These are phyloP conservation scores for Casuarina equisetifolia DNA, from an alignment of 306 rosid species.

Conservation along the genomic window DNA sequence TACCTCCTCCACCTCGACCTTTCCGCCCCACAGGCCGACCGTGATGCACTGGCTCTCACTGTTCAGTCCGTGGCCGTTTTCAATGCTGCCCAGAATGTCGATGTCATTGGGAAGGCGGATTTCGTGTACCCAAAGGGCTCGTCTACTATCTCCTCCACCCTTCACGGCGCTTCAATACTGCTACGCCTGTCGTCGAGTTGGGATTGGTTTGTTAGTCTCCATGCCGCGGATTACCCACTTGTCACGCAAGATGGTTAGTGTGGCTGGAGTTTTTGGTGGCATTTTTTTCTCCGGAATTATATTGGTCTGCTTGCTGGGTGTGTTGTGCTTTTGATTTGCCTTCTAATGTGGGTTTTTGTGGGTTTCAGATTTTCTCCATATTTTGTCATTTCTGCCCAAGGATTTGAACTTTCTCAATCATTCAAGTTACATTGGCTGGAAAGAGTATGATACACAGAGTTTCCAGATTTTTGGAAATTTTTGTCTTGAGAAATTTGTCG, in stretches of 20 bases:
- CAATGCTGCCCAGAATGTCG: conserved; percentile 76
- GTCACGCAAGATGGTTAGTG: conserved; percentile 83
- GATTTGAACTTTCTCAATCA: conserved; percentile 86
- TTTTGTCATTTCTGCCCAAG: conserved; percentile 83
- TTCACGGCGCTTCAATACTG: conserved; percentile 79
- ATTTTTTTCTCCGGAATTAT: neutral
- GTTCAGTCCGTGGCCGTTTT: conserved; percentile 66
- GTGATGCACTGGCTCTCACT: conserved; percentile 54
- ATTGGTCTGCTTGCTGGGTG: conserved; percentile 5
- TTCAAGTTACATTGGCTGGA: conserved; percentile 96
- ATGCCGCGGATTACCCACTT: conserved; percentile 73
- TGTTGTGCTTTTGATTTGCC: neutral
- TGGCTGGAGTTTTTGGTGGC: conserved; percentile 8
- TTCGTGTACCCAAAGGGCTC: conserved; percentile 69
- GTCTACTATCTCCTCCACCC: conserved; percentile 59
- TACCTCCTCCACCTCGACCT: conserved; percentile 89
- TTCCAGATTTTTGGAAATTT: conserved; percentile 10
- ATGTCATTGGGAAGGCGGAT: conserved; percentile 81
- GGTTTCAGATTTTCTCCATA: conserved; percentile 83
- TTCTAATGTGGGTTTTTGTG: conserved; percentile 18
- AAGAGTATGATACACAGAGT: conserved; percentile 61
- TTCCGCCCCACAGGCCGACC: conserved; percentile 59
- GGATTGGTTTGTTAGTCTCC: conserved; percentile 86
- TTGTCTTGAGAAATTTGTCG: neutral
- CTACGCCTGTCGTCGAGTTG: conserved; percentile 65